Conservation (phyloP, 2,329 filamentous ascomycete genomes). For the Hymenoscyphus fraxineus region DNA sequence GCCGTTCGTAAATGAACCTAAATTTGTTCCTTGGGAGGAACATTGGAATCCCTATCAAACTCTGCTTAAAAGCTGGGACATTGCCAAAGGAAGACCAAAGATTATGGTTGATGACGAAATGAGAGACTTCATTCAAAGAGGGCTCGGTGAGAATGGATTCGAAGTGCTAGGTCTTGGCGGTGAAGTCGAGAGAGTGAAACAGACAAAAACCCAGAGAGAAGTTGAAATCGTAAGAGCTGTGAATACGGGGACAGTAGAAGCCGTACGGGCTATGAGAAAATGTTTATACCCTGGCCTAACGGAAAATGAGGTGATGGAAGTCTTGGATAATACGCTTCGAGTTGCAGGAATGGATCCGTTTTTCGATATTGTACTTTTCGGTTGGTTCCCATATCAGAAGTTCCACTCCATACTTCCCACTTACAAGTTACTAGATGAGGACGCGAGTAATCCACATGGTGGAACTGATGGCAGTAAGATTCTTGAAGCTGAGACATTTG, state of each 20-base stretch:
- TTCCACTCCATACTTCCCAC: neutral
- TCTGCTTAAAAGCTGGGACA: constrained; percentile 42
- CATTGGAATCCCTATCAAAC: constrained; percentile 62
- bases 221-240: constrained; percentile 56
- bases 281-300: constrained; percentile 55
- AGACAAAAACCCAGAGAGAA: constrained; percentile 54
- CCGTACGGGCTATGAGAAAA: constrained; percentile 52
- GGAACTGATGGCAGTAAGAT: constrained; percentile 44
- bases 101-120: constrained; percentile 65
- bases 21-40: constrained; percentile 59
- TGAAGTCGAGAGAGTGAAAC: constrained; percentile 54
- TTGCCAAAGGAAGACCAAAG: constrained; percentile 31
- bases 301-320: constrained; percentile 53
- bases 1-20: constrained; percentile 47
- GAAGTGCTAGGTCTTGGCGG: constrained; percentile 51
- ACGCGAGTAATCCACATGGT: constrained; percentile 40
- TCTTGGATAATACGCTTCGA: constrained; percentile 52
- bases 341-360: constrained; percentile 53
- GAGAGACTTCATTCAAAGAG: constrained; percentile 58
- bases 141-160: constrained; percentile 51
- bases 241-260: constrained; percentile 60
- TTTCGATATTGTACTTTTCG: constrained; percentile 63
- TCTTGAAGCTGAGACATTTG: constrained; percentile 51
- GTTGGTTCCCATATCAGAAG: constrained; percentile 14
- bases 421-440: constrained; percentile 32